phyloP scores from a whole-genome alignment of 192 early-diverging fungal genomes.

The Coemansia sp. region DNA sequence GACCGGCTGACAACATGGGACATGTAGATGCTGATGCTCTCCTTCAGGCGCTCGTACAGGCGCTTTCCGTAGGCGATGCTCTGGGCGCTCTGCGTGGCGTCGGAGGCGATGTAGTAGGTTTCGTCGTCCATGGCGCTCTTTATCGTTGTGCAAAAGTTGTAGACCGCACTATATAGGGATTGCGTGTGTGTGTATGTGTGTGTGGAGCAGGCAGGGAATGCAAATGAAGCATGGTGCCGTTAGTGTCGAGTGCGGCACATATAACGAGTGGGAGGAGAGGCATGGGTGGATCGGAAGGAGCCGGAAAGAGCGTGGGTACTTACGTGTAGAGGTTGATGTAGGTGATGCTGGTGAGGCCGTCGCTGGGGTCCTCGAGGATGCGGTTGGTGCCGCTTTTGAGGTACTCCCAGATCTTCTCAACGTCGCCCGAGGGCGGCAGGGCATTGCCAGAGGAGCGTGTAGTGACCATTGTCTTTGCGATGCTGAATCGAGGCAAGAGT shows the following conservation, averaged over 20 bases:
- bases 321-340: slow-evolving; percentile 78
- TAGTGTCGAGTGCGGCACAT: no score
- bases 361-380: slow-evolving; percentile 72
- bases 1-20: slow-evolving; percentile 52
- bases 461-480: slow-evolving; percentile 19
- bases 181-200: no score
- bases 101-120: slow-evolving; percentile 27
- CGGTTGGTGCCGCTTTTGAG: slow-evolving; percentile 74
- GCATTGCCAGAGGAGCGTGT: slow-evolving; percentile 38
- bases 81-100: slow-evolving; percentile 45
- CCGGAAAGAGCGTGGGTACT: no score
- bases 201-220: no score
- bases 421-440: slow-evolving; percentile 25
- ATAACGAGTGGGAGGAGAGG: no score
- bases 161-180: slow-evolving; percentile 39
- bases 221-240: no score
- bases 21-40: slow-evolving; percentile 56
- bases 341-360: slow-evolving; percentile 66
- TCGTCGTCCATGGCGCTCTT: slow-evolving; percentile 18
- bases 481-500: no score
- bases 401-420: slow-evolving; percentile 65
- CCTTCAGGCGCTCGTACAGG: slow-evolving; percentile 61
- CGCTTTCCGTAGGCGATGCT: slow-evolving; percentile 55
- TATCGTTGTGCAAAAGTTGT: slow-evolving; percentile 51
- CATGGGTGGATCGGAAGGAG: no score